Evolutionary conservation across 116 monocot species (phyloP).

Genomic region (Dioscorea cayenensis): DNA sequence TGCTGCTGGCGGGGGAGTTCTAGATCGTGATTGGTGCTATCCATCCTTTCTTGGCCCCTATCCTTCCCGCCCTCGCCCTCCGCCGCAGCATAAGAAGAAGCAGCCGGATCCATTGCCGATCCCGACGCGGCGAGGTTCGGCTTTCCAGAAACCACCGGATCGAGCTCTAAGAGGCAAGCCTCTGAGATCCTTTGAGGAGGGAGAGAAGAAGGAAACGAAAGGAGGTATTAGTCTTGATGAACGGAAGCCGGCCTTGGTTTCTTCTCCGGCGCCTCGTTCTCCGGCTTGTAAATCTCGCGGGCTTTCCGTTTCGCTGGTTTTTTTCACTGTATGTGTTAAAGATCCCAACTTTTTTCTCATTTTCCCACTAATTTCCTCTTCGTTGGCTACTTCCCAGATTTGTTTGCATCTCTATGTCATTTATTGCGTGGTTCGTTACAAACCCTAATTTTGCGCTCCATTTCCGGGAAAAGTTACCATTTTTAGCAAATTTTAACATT

Average conservation of each 20-base stretch:
- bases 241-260: conserved; percentile 4
- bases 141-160: conserved; percentile 3
- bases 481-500: too few species aligned
- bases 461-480: too few species aligned
- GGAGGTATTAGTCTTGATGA: conserved; percentile 11
- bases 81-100: neutral
- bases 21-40: conserved; percentile 62
- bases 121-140: neutral
- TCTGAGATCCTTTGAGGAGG: conserved; percentile 3
- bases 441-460: too few species aligned
- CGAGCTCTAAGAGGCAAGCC: neutral
- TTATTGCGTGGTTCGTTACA: too few species aligned
- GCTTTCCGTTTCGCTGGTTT: conserved; percentile 26
- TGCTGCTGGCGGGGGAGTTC: conserved; percentile 13
- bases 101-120: conserved; percentile 1
- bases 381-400: too few species aligned
- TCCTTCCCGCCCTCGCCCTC: conserved; percentile 18
- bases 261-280: neutral
- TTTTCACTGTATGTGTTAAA: conserved; percentile 24
- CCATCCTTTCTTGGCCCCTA: conserved; percentile 51
- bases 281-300: neutral
- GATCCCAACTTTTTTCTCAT: neutral
- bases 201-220: conserved; percentile 12
- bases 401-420: too few species aligned
- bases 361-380: neutral